phyloP scores from a whole-genome alignment of 345 rosid species.

The Citrus inodora region DNA sequence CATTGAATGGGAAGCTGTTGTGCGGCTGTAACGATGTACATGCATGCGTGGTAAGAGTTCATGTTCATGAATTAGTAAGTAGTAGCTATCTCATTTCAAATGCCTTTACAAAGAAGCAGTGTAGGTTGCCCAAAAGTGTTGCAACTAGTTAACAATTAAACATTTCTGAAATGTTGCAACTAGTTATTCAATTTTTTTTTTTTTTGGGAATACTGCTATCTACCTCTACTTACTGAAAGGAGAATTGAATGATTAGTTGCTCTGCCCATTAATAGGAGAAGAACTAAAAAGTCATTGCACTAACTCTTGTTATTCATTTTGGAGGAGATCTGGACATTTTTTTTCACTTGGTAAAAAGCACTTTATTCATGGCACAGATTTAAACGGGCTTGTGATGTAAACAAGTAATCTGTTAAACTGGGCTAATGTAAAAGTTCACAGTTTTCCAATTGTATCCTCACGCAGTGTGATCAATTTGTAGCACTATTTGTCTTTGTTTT shows the following conservation, averaged over 20 bases:
- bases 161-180: too few relatives aligned
- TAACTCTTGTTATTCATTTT: not conserved
- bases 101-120: too few relatives aligned
- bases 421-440: not conserved
- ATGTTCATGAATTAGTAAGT: too few relatives aligned
- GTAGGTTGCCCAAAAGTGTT: too few relatives aligned
- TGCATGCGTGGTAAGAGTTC: slow-evolving; percentile 26
- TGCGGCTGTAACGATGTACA: slow-evolving; percentile 49
- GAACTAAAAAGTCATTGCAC: too few relatives aligned
- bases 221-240: too few relatives aligned
- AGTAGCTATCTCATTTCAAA: too few relatives aligned
- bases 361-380: not conserved
- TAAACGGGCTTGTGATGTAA: not conserved
- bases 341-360: not conserved
- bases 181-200: too few relatives aligned
- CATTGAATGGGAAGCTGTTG: slow-evolving; percentile 47
- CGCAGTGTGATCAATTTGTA: not conserved
- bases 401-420: not conserved
- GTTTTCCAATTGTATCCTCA: not conserved
- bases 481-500: not conserved
- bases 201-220: too few relatives aligned
- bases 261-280: too few relatives aligned
- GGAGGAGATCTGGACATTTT: not conserved
- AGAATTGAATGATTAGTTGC: too few relatives aligned
- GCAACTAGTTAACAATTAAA: too few relatives aligned